These are phyloP conservation scores for Rhynchospora breviuscula DNA, from an alignment of 176 grass and related monocot genomes.

Conservation along the genomic window DNA sequence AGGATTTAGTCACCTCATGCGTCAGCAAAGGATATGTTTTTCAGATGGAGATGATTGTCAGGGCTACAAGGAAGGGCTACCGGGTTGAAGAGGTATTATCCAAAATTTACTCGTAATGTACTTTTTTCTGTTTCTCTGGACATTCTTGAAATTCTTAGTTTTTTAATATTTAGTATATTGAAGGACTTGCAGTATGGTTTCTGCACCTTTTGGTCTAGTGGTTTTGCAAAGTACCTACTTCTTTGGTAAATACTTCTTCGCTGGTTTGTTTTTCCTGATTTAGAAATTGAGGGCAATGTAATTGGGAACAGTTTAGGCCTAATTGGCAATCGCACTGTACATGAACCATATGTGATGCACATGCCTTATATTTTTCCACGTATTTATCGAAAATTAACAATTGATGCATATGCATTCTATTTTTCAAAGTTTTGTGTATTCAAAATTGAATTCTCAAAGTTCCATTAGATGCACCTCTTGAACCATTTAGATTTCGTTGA, in stretches of 20 bases:
- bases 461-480: not conserved
- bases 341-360: not conserved
- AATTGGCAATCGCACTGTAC: not conserved
- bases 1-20: constrained; percentile 90
- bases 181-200: not conserved
- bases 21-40: constrained; percentile 99
- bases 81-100: constrained; percentile 67
- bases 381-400: not conserved
- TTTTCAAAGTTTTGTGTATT: not conserved
- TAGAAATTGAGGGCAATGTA: not conserved
- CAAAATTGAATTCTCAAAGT: not conserved
- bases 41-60: constrained; percentile 99
- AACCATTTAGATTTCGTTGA: not conserved
- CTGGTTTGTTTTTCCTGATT: not conserved
- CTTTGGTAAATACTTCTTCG: not conserved
- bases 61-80: constrained; percentile 87
- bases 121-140: not conserved
- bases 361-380: not conserved
- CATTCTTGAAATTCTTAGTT: not conserved
- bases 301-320: not conserved
- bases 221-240: not conserved
- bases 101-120: constrained; percentile 6
- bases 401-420: not conserved
- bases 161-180: not conserved
- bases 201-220: not conserved